These are phyloP conservation scores for Leccinum variicolor DNA, from an alignment of 768 basidiomycete species.

Conservation along the genomic window DNA sequence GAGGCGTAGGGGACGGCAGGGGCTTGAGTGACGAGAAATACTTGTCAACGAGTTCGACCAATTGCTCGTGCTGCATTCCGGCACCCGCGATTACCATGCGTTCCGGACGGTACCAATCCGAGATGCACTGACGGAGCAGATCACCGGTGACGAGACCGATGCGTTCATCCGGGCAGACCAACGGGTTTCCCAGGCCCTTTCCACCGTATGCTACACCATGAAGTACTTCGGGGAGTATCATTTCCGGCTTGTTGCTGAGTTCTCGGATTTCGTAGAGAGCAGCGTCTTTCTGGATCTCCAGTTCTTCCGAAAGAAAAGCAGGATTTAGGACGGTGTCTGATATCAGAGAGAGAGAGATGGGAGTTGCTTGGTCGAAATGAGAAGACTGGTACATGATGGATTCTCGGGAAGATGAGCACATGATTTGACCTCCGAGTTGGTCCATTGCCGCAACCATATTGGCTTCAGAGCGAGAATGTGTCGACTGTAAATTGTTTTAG, in stretches of 20 bases:
- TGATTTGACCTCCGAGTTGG: slow-evolving; percentile 85
- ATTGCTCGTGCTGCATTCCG: slow-evolving; percentile 85
- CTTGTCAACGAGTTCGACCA: slow-evolving; percentile 83
- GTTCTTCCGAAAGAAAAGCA: slow-evolving; percentile 69
- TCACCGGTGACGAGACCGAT: slow-evolving; percentile 62
- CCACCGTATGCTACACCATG: slow-evolving; percentile 81
- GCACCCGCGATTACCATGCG: slow-evolving; percentile 94
- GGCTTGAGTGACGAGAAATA: slow-evolving; percentile 71
- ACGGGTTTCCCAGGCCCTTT: slow-evolving; percentile 82
- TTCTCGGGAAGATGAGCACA: slow-evolving; percentile 88
- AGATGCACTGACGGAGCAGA: slow-evolving; percentile 60
- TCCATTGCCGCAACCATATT: slow-evolving; percentile 82
- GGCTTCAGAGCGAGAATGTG: slow-evolving; percentile 62
- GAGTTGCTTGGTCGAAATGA: slow-evolving; percentile 81
- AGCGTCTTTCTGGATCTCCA: slow-evolving; percentile 80
- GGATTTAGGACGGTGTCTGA: slow-evolving; percentile 88
- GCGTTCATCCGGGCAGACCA: slow-evolving; percentile 85
- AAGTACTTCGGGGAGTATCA: slow-evolving; percentile 87
- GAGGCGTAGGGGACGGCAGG: slow-evolving; percentile 21
- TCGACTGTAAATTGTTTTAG: slow-evolving; percentile 51
- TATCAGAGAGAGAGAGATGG: slow-evolving; percentile 81
- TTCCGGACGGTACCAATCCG: slow-evolving; percentile 89
- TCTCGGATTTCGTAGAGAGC: slow-evolving; percentile 91
- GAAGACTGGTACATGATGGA: slow-evolving; percentile 98
- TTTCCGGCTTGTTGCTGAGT: slow-evolving; percentile 83